Conservation (phyloP, 2,329 filamentous ascomycete species). For the Monosporascus sp. region DNA sequence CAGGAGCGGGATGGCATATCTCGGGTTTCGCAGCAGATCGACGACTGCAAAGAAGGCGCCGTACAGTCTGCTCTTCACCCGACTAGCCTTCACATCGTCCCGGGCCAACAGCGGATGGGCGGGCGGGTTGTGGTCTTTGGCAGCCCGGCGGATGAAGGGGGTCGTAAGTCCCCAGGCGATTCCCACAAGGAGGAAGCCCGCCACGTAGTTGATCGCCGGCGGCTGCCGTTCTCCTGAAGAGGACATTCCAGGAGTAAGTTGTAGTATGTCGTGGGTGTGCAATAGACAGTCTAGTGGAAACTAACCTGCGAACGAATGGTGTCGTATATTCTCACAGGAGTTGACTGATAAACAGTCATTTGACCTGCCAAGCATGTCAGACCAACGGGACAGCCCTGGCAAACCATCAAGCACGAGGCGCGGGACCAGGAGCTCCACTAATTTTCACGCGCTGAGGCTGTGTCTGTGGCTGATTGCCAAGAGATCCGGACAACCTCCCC, state of each 20-base stretch:
- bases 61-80: conserved; percentile 57
- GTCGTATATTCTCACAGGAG: too few relatives aligned
- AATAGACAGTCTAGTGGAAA: too few relatives aligned
- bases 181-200: conserved; percentile 86
- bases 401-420: too few relatives aligned
- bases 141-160: conserved; percentile 84
- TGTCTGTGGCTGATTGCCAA: too few relatives aligned
- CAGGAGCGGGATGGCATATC: conserved; percentile 78
- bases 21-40: conserved; percentile 74
- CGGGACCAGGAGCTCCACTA: too few relatives aligned
- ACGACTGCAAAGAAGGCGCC: conserved; percentile 67
- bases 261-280: neutral
- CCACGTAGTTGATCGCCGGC: conserved; percentile 70
- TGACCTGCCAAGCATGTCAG: too few relatives aligned
- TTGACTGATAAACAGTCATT: too few relatives aligned
- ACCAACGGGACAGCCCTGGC: too few relatives aligned
- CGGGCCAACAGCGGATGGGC: conserved; percentile 50
- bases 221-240: conserved; percentile 29
- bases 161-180: conserved; percentile 91
- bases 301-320: too few relatives aligned
- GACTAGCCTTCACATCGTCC: conserved; percentile 48
- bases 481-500: too few relatives aligned
- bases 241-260: neutral
- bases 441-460: too few relatives aligned
- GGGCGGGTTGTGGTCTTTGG: conserved; percentile 65